These are phyloP conservation scores for Colletotrichum sp. DNA, from an alignment of 2,329 filamentous ascomycete species.

Conservation along the genomic window DNA sequence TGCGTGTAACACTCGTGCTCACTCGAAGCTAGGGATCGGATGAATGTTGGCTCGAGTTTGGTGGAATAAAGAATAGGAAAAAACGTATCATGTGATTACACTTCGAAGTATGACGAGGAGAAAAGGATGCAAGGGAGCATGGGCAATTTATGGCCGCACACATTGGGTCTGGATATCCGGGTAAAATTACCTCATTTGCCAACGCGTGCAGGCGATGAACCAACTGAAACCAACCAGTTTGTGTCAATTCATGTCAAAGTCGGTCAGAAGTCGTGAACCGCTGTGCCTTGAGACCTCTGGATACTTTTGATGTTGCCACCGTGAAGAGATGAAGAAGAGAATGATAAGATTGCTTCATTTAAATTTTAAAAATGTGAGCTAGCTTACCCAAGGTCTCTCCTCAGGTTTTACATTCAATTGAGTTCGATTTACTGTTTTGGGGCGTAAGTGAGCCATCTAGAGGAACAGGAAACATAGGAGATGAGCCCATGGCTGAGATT, in stretches of 20 bases:
- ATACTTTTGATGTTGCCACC: background rate
- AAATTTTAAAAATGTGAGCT: background rate
- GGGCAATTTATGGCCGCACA: background rate
- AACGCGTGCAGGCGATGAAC: background rate
- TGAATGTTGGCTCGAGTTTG: background rate
- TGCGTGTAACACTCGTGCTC: background rate
- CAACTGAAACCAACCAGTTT: background rate
- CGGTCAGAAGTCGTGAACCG: background rate
- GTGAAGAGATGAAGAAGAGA: background rate
- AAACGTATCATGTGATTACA: background rate
- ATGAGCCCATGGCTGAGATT: background rate
- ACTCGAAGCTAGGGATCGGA: background rate
- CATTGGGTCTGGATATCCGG: background rate
- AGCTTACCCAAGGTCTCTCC: background rate
- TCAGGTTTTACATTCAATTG: background rate
- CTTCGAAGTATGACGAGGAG: background rate
- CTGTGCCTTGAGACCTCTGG: background rate
- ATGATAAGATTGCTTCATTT: background rate
- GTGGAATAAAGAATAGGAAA: background rate
- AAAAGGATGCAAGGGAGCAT: background rate
- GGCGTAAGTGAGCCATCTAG: background rate
- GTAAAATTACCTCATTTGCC: background rate
- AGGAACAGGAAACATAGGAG: background rate
- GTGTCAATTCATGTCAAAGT: background rate
- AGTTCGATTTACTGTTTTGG: background rate